phyloP scores from a whole-genome alignment of 345 rosid species.

The Lumnitzera racemosa region DNA sequence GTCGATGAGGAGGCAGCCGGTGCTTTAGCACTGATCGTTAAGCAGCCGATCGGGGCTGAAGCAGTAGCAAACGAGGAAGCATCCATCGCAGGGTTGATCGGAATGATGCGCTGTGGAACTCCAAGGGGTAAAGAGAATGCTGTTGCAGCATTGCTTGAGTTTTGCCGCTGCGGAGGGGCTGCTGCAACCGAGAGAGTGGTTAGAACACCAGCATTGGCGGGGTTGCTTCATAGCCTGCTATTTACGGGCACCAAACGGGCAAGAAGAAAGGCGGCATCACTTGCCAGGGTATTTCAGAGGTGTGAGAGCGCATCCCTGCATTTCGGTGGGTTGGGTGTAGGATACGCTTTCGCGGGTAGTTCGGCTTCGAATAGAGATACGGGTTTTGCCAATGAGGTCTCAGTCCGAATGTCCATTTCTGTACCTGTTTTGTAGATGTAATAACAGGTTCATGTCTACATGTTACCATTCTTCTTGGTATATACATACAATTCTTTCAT shows the following conservation, averaged over 20 bases:
- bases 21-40: constrained; percentile 75
- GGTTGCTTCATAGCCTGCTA: constrained; percentile 67
- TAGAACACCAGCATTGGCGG: constrained; percentile 67
- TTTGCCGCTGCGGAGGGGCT: constrained; percentile 76
- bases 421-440: constrained; percentile 54
- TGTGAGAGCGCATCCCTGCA: constrained; percentile 48
- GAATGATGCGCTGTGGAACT: constrained; percentile 88
- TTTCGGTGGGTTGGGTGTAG: constrained; percentile 47
- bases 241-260: constrained; percentile 95
- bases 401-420: constrained; percentile 59
- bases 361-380: constrained; percentile 34
- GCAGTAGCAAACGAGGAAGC: constrained; percentile 72
- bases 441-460: constrained; percentile 5
- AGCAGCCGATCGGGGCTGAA: constrained; percentile 70
- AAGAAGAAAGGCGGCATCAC: constrained; percentile 89
- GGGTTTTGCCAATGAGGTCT: constrained; percentile 52
- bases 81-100: constrained; percentile 55
- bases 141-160: constrained; percentile 85
- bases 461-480: constrained; percentile 20
- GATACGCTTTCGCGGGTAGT: constrained; percentile 58
- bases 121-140: constrained; percentile 95
- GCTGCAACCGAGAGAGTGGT: constrained; percentile 64
- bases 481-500: constrained; percentile 46
- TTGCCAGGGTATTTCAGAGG: constrained; percentile 83
- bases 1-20: constrained; percentile 94